phyloP scores from a whole-genome alignment of 164 flowering plant species.

The Echeveria elegans region DNA sequence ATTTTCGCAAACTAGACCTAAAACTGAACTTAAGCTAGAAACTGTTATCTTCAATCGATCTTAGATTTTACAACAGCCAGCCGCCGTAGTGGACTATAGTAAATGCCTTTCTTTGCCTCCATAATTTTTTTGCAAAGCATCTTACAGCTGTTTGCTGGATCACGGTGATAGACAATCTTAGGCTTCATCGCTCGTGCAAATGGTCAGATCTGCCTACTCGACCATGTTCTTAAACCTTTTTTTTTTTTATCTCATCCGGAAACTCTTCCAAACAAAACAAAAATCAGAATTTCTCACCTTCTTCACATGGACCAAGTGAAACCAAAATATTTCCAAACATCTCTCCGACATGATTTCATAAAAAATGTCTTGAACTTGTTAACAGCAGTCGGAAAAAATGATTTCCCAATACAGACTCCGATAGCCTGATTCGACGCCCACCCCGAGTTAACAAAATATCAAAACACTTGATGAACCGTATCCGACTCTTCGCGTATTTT shows the following conservation, averaged over 20 bases:
- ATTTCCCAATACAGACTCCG: slow-evolving; percentile 61
- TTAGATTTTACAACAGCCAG: too few relatives aligned
- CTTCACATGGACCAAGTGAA: slow-evolving; percentile 46
- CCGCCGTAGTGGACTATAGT: slow-evolving; percentile 85
- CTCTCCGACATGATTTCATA: slow-evolving; percentile 34
- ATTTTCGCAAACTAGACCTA: too few relatives aligned
- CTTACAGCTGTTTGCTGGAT: slow-evolving; percentile 91
- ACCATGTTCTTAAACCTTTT: slow-evolving; percentile 49
- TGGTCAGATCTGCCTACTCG: slow-evolving; percentile 76
- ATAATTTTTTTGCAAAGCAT: slow-evolving; percentile 77
- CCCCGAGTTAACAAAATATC: slow-evolving; percentile 39
- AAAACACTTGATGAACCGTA: slow-evolving; percentile 33
- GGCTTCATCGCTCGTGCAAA: slow-evolving; percentile 91
- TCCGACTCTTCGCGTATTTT: slow-evolving; percentile 34
- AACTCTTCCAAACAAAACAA: slow-evolving; percentile 68
- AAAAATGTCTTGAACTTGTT: slow-evolving; percentile 48
- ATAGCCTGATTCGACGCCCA: slow-evolving; percentile 88
- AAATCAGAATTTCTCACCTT: slow-evolving; percentile 58
- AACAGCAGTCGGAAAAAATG: slow-evolving; percentile 73
- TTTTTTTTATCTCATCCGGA: slow-evolving; percentile 68
- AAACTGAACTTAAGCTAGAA: too few relatives aligned
- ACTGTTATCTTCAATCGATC: too few relatives aligned
- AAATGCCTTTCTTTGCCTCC: slow-evolving; percentile 80
- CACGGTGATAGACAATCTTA: slow-evolving; percentile 84
- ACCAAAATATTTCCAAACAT: slow-evolving; percentile 38